Evolutionary conservation across 228 moss, liverwort and hornwort genomes (phyloP), one percentile per base, ranked within the genome.

Genomic region (Sphagnum fallax): DNA sequence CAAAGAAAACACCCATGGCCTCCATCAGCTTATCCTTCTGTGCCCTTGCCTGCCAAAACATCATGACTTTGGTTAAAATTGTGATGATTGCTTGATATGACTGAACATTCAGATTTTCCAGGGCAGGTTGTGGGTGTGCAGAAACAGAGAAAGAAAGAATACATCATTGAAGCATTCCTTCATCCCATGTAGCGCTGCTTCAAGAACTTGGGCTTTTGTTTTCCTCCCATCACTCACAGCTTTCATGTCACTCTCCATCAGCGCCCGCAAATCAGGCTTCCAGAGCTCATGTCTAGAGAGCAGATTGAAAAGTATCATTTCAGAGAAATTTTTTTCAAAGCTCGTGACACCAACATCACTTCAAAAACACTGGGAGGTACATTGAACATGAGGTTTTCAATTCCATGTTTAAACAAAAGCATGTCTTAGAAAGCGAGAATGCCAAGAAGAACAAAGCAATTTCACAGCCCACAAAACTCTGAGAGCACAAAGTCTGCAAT

Each of bases 161-260:
- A 97, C 96, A 84, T 93, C 90, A 55, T 91, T 66, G 62, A 98
- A 98, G 73, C 91, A 91, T 66, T 81, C 85, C 75, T 87, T 93
- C 97, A 98, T 98, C 52, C 93, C 93, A 71, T 80, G 87, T 13
- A 98, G 79, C 60, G 91, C 90, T 68, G 87, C 82, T 71, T 82
- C 87, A 63, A 98, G 83, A 77, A 98, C 91, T 73, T 92, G 85
- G 63, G 79, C 85, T 77, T 84, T 98, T 73, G 87, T 89, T 84
- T 98, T 98, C 70, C 87, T 90, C 65, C 97, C 97, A 75, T 93
- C 87, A 75, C 97, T 98, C 49, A 98, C 97, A 78, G 97, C 93
- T 77, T 89, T 93, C 97, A 98, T 98, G 76, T 98, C 97, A 77
- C 87, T 91, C 84, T 98, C 97, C 97, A 98, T 98, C 70, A 91